phyloP scores from a whole-genome alignment of 2,329 filamentous ascomycete species.

The Talaromyces sp. region DNA sequence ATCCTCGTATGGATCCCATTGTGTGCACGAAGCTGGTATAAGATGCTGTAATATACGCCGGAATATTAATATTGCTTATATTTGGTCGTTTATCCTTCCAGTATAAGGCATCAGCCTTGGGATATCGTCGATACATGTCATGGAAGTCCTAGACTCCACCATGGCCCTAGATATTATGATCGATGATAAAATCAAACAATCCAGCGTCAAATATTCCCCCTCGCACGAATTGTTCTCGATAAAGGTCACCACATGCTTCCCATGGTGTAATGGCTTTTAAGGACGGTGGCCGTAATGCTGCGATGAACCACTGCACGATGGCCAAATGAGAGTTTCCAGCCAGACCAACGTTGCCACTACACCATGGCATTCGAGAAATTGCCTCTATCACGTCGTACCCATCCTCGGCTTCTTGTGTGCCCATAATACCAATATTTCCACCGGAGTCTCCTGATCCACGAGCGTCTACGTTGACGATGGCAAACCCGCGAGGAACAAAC shows the following conservation, averaged over 20 bases:
- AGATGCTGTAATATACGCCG: background rate
- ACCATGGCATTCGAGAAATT: constrained; percentile 15
- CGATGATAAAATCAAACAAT: background rate
- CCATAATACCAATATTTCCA: constrained; percentile 28
- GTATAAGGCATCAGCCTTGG: background rate
- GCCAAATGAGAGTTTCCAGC: constrained; percentile 39
- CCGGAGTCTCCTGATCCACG: constrained; percentile 24
- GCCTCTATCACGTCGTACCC: constrained; percentile 12
- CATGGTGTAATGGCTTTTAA: constrained; percentile 40
- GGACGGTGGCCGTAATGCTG: constrained; percentile 28
- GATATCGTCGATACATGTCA: background rate
- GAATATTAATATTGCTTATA: background rate
- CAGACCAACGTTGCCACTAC: constrained; percentile 35
- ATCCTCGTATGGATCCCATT: background rate
- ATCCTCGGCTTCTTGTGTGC: constrained; percentile 32
- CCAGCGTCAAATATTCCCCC: background rate
- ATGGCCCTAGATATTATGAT: background rate
- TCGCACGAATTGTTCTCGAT: background rate
- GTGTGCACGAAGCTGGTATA: constrained; percentile 2
- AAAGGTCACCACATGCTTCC: constrained; percentile 23
- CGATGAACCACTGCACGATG: constrained; percentile 36
- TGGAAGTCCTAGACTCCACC: background rate
- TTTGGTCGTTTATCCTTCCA: constrained; percentile 1
- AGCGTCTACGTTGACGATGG: constrained; percentile 23
- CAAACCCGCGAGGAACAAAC: constrained; percentile 21